Percentiles rank a stretch among this genome's conserved stretches.
Conservation (phyloP, 192 early-diverging fungal species). For the Glomus cerebriforme region DNA sequence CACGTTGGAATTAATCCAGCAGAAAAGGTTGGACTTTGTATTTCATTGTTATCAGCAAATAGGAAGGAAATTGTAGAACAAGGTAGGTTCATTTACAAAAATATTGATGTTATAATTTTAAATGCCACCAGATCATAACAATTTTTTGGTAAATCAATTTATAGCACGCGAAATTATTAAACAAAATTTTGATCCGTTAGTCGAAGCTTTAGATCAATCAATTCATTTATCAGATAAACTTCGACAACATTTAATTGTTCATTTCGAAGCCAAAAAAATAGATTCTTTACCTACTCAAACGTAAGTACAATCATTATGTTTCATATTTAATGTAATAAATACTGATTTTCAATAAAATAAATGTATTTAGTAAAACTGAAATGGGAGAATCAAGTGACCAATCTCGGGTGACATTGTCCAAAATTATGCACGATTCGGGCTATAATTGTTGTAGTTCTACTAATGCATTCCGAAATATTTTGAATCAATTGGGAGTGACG, state of each 20-base stretch:
- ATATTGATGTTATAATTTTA: not conserved
- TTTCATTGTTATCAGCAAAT: slow-evolving; percentile 42
- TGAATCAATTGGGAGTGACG: slow-evolving; percentile 42
- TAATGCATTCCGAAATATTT: slow-evolving; percentile 43
- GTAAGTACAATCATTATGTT: slow-evolving; percentile 3
- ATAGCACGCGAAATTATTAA: slow-evolving; percentile 26
- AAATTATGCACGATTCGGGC: slow-evolving; percentile 53
- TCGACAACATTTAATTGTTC: slow-evolving; percentile 14
- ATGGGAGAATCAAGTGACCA: slow-evolving; percentile 39
- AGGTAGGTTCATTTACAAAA: slow-evolving; percentile 33
- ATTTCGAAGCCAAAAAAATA: slow-evolving; percentile 23
- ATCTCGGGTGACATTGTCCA: slow-evolving; percentile 38
- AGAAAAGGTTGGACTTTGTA: slow-evolving; percentile 42
- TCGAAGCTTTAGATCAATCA: slow-evolving; percentile 13
- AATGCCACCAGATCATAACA: not conserved
- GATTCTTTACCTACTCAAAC: slow-evolving; percentile 5
- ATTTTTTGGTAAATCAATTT: not conserved
- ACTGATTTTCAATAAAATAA: not conserved
- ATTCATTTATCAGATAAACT: slow-evolving; percentile 12
- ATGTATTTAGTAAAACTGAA: not conserved
- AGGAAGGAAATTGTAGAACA: slow-evolving; percentile 44
- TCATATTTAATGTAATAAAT: not conserved
- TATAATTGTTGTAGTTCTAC: slow-evolving; percentile 50
- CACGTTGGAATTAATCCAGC: slow-evolving; percentile 40
- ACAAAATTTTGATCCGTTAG: slow-evolving; percentile 26